Evolutionary conservation across 2,329 filamentous ascomycete species (phyloP).

Genomic region (Ceratocystis cubensis): DNA sequence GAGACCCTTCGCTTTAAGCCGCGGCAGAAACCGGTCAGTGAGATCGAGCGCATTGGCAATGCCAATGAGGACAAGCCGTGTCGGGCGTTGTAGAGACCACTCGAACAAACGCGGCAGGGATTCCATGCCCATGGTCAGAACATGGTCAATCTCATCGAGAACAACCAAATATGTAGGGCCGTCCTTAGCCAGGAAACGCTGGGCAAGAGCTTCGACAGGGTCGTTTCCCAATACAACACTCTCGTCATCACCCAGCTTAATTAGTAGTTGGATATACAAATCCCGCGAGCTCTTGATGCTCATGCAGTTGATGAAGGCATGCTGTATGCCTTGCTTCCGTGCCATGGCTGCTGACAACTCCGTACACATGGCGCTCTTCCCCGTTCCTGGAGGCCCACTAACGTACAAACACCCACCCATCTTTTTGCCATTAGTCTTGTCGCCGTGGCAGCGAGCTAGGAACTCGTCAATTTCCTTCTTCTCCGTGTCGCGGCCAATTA

Average conservation of each 20-base stretch:
- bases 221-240: conserved; percentile 29
- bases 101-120: conserved; percentile 91
- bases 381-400: conserved; percentile 88
- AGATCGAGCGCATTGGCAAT: conserved; percentile 94
- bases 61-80: conserved; percentile 70
- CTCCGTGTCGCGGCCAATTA: conserved; percentile 66
- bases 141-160: conserved; percentile 88
- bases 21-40: conserved; percentile 86
- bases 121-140: conserved; percentile 77
- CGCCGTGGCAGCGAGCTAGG: conserved; percentile 48
- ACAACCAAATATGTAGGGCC: conserved; percentile 62
- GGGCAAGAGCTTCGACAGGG: conserved; percentile 25
- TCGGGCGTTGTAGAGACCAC: conserved; percentile 76
- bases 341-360: conserved; percentile 56
- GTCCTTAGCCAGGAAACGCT: conserved; percentile 17
- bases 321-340: conserved; percentile 44
- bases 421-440: conserved; percentile 44
- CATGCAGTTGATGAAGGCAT: conserved; percentile 89
- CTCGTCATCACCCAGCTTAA: conserved; percentile 48
- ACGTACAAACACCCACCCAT: conserved; percentile 80
- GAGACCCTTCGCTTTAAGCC: conserved; percentile 82
- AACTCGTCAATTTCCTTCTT: conserved; percentile 55
- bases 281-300: conserved; percentile 82
- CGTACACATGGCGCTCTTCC: conserved; percentile 87
- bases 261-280: conserved; percentile 66